Evolutionary conservation across 2,329 filamentous ascomycete species (phyloP), one percentile per base, ranked within the genome.

Genomic region (Cytospora mali): DNA sequence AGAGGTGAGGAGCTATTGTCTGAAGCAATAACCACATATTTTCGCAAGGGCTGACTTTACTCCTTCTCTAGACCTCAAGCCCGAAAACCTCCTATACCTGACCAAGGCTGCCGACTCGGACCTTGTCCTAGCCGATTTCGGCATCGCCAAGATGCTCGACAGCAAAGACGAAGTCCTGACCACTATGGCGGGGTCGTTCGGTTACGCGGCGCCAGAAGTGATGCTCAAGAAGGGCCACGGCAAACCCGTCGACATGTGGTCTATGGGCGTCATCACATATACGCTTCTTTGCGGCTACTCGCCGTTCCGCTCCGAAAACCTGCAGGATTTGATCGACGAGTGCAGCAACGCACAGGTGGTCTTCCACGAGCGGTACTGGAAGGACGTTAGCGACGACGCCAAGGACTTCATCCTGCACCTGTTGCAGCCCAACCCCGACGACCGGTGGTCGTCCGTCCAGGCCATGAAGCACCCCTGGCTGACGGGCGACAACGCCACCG

Each of bases 221-320:
- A 99, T 99, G 95, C 83, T 97, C 68, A 97, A 97, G 82, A 88
- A 92, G 73, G 95, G 95, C 23, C 96, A 99, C 75, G 95, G 95
- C 74, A 99, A 98, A 78, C 92, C 95, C 5, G 95, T 98, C 35
- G 95, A 99, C 74, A 97, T 99, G 92, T 99, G 95, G 95, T 98
- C 95, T 3, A 85, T 99, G 78, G 95, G 95, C 66, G 95, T 99
- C 72, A 99, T 99, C 72, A 98, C 95, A 49, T 99, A 99, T 79
- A 99, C 95, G 18, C 84, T 99, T 29, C 90, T 99, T 57, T 99
- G 96, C 75, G 95, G 95, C 69, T 99, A 99, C 81, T 97, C 94
- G 51, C 95, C 95, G 23, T 99, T 99, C 85, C 89, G 95, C 69
- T 95, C 93, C 66, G 95, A 99, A 80, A 97, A 91, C 71, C 82